A percentile compares a stretch with the other conserved stretches of the same genome.
Evolutionary conservation across 257 asterid species (phyloP).

Genomic region (Solanum habrochaites): DNA sequence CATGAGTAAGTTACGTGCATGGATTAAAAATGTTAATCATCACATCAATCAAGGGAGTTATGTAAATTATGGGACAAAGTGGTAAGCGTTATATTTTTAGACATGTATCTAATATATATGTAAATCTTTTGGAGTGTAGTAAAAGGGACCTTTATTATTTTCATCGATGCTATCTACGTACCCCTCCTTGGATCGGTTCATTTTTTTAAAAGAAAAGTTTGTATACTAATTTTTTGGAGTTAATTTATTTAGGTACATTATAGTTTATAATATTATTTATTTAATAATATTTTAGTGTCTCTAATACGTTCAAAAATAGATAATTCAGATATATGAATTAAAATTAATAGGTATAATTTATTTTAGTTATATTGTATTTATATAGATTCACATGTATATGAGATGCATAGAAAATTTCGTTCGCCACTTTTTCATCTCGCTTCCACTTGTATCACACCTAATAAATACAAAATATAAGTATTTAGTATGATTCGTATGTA

Average conservation of each 20-base stretch:
- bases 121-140: constrained; percentile 20
- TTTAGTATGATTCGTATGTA: too few species aligned
- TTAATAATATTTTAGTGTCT: accelerated
- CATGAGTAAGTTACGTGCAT: constrained; percentile 9
- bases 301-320: accelerated
- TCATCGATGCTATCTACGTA: not conserved
- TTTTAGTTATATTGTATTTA: too few species aligned
- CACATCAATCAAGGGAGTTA: constrained; percentile 21
- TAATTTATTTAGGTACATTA: too few species aligned
- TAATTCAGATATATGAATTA: too few species aligned
- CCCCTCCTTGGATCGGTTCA: not conserved
- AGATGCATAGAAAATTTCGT: accelerated
- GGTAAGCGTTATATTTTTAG: constrained; percentile 13
- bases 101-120: not conserved
- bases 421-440: accelerated
- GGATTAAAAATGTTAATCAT: constrained; percentile 7
- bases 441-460: too few species aligned
- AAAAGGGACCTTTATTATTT: constrained; percentile 17
- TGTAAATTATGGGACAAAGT: not conserved
- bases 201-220: too few species aligned
- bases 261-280: too few species aligned
- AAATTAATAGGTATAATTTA: too few species aligned
- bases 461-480: too few species aligned
- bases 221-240: too few species aligned
- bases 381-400: accelerated